A percentile compares a stretch with the other conserved stretches of the same genome.
Conservation (phyloP, 192 early-diverging fungal species). For the Coemansia asiatica region DNA sequence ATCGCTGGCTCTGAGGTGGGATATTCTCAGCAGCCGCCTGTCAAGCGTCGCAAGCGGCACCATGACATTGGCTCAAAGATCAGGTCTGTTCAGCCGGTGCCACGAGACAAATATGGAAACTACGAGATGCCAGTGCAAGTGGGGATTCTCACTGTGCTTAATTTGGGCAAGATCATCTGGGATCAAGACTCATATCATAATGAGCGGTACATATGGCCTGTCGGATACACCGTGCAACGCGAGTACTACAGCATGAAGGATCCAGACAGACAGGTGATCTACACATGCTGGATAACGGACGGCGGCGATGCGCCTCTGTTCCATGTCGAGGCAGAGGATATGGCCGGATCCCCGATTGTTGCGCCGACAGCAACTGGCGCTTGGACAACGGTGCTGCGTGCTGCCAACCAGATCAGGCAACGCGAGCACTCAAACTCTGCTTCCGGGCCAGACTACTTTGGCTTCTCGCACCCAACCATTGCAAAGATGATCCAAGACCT, state of each 20-base stretch:
- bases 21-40: slow-evolving; percentile 5
- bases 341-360: slow-evolving; percentile 62
- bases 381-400: slow-evolving; percentile 81
- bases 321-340: slow-evolving; percentile 81
- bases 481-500: slow-evolving; percentile 85
- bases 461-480: slow-evolving; percentile 84
- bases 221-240: slow-evolving; percentile 74
- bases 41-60: slow-evolving; percentile 45
- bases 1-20: not conserved
- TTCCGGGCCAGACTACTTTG: slow-evolving; percentile 89
- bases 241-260: slow-evolving; percentile 76
- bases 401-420: slow-evolving; percentile 75
- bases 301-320: slow-evolving; percentile 79
- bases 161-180: slow-evolving; percentile 71
- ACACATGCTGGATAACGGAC: slow-evolving; percentile 71
- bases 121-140: slow-evolving; percentile 75
- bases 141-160: slow-evolving; percentile 73
- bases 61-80: slow-evolving; percentile 45
- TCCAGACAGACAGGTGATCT: slow-evolving; percentile 57
- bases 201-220: slow-evolving; percentile 90
- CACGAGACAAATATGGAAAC: slow-evolving; percentile 62
- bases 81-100: slow-evolving; percentile 46
- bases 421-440: slow-evolving; percentile 80
- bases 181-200: slow-evolving; percentile 80
- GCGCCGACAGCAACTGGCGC: slow-evolving; percentile 84